A percentile compares a stretch with the other conserved stretches of the same genome.
These are phyloP conservation scores for Novymonas esmeraldas DNA, from an alignment of 208 protist genomes.

Conservation along the genomic window DNA sequence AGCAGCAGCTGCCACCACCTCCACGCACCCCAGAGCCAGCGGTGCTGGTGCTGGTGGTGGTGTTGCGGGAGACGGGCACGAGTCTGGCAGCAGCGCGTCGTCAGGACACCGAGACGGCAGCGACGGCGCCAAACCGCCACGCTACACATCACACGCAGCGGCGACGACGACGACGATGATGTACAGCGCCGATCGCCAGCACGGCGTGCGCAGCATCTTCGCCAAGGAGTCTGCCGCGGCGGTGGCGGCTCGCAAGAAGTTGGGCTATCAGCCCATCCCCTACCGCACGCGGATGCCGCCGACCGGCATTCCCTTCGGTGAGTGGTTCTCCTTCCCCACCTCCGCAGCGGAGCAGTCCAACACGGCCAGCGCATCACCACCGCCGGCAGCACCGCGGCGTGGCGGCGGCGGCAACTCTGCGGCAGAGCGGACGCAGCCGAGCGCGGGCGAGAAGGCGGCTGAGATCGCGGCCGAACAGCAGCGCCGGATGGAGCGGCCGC, in stretches of 20 bases:
- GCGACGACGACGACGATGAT: conserved; percentile 18
- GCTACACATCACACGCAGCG: neutral
- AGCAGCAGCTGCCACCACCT: neutral
- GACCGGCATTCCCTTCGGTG: conserved; percentile 61
- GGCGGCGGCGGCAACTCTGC: too few relatives aligned
- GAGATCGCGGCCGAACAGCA: conserved; percentile 17
- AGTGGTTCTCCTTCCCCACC: conserved; percentile 56
- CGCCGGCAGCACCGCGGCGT: too few relatives aligned
- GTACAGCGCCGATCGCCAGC: conserved; percentile 64
- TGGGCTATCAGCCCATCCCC: conserved; percentile 55
- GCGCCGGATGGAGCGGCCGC: conserved; percentile 19
- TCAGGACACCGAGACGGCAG: neutral
- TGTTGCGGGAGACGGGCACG: too few relatives aligned
- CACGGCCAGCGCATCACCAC: too few relatives aligned
- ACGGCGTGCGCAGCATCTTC: conserved; percentile 82
- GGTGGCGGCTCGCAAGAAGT: conserved; percentile 54
- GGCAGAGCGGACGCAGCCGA: neutral
- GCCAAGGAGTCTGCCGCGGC: conserved; percentile 64
- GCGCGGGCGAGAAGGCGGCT: conserved; percentile 7
- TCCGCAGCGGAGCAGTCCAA: neutral
- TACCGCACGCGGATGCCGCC: conserved; percentile 55
- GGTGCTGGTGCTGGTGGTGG: neutral
- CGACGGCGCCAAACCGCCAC: neutral
- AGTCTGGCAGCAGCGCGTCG: neutral
- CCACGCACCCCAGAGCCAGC: neutral